Base-by-base conservation (phyloP, 2,329 filamentous ascomycete genomes). In the Stachybotrys chartarum region DNA sequence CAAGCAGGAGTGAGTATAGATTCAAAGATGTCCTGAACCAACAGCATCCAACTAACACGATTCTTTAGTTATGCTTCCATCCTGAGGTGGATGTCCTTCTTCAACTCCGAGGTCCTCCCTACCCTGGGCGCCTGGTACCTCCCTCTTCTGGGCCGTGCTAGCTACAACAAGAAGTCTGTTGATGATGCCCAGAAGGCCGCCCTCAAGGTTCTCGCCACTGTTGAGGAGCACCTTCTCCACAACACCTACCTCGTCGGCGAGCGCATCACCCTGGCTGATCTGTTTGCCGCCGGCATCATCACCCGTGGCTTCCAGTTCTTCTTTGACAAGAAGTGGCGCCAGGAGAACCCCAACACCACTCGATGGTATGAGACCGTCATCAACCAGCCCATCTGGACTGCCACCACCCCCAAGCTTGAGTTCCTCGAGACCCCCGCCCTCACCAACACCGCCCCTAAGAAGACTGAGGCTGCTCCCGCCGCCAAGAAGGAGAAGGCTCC, bases 201-300 rank as follows among this genome's bases (percentile, higher is more conserved):
- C 57, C 74, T 82, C 65, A 87, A 87, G 80, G 84, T 81, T 64
- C 68, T 96, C 65, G 75, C 78, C 60, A 82, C 90, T 64, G 78
- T 94, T 55, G 94, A 99, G 81, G 81, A 88, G 71, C 90, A 97
- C 81, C 87, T 99, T 65, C 80, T 87, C 63, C 81, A 88, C 79
- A 91, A 95, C 86, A 99, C 94, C 70, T 99, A 89, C 86, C 90
- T 99, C 63, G 93, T 97, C 68, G 91, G 92, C 72, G 94, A 99
- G 85, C 91, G 94, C 71, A 85, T 97, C 78, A 97, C 92, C 68
- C 89, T 97, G 65, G 94, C 94, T 74, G 94, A 99, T 75, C 75
- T 97, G 72, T 97, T 96, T 81, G 78, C 82, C 70, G 84, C 87
- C 66, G 80, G 84, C 73, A 82, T 96, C 74, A 79, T 94, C 69